phyloP scores from a whole-genome alignment of 2,329 filamentous ascomycete genomes.

The Ramichloridium luteum region DNA sequence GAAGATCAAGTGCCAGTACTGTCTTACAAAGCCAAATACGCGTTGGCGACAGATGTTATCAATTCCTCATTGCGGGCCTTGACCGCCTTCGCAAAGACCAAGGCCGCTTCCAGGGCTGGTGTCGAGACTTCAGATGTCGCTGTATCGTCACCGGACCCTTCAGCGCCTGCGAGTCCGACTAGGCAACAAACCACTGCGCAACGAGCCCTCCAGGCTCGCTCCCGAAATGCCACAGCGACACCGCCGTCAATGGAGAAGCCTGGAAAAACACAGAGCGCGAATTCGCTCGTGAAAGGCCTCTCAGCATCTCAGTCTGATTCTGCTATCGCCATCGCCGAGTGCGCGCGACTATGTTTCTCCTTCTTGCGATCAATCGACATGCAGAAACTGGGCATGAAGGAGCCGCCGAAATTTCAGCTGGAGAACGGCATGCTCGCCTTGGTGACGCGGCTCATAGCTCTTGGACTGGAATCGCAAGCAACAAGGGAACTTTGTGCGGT shows the following conservation, averaged over 20 bases:
- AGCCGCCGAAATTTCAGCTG: slow-evolving; percentile 52
- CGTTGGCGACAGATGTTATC: slow-evolving; percentile 60
- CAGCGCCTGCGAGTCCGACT: neutral
- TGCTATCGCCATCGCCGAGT: slow-evolving; percentile 50
- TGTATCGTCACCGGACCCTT: too few species aligned
- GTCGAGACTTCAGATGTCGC: too few species aligned
- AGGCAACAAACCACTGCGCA: slow-evolving; percentile 2
- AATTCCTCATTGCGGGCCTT: slow-evolving; percentile 59
- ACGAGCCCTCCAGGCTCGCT: slow-evolving; percentile 31
- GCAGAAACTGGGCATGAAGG: slow-evolving; percentile 37
- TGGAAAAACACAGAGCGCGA: too few species aligned
- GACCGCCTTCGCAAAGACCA: too few species aligned
- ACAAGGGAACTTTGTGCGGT: slow-evolving; percentile 55
- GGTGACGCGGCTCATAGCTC: slow-evolving; percentile 50
- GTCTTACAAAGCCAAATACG: slow-evolving; percentile 48
- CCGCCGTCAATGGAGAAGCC: slow-evolving; percentile 32
- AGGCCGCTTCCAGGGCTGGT: too few species aligned
- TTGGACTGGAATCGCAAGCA: slow-evolving; percentile 56
- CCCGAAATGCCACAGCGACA: slow-evolving; percentile 39
- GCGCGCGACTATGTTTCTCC: slow-evolving; percentile 54
- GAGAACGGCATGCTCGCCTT: slow-evolving; percentile 63
- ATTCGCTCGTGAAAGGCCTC: too few species aligned
- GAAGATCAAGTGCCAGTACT: slow-evolving; percentile 29
- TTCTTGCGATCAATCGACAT: slow-evolving; percentile 48
- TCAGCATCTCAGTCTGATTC: too few species aligned